Conservation (phyloP, 257 asterid species). For the Nicotiana noctiflora region DNA sequence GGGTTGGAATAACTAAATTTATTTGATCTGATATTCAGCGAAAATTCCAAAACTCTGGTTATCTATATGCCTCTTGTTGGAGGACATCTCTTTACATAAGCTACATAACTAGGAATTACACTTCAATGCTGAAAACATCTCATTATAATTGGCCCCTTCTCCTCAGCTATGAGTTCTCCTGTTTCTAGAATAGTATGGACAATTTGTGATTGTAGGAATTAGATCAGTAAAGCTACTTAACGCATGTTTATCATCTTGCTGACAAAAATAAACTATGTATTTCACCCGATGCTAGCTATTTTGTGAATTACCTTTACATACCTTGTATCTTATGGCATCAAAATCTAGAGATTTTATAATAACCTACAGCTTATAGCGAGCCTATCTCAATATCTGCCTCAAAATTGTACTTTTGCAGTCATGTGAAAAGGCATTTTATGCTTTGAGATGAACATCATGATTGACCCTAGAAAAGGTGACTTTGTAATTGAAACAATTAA, state of each 20-base stretch:
- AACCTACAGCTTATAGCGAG: neutral
- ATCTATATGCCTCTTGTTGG: too few relatives aligned
- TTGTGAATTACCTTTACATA: neutral
- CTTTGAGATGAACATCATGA: constrained; percentile 16
- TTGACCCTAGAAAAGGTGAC: constrained; percentile 26
- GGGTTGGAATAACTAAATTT: too few relatives aligned
- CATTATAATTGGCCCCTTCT: neutral
- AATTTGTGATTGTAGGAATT: neutral
- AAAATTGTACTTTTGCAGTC: constrained; percentile 37
- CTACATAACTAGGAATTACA: too few relatives aligned
- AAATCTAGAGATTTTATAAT: neutral
- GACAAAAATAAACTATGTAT: neutral
- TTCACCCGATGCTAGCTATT: neutral
- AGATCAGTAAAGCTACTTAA: neutral
- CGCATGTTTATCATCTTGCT: neutral
- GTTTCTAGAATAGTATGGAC: neutral
- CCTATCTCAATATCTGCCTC: neutral
- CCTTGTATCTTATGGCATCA: neutral
- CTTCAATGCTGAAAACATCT: neutral
- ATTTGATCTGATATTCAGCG: too few relatives aligned
- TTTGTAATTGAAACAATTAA: constrained; percentile 34
- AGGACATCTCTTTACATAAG: too few relatives aligned
- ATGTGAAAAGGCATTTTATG: constrained; percentile 61
- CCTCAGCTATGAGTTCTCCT: neutral
- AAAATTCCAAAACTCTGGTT: too few relatives aligned